These are phyloP conservation scores for Lentinula boryana DNA, from an alignment of 768 basidiomycete genomes.

Conservation along the genomic window DNA sequence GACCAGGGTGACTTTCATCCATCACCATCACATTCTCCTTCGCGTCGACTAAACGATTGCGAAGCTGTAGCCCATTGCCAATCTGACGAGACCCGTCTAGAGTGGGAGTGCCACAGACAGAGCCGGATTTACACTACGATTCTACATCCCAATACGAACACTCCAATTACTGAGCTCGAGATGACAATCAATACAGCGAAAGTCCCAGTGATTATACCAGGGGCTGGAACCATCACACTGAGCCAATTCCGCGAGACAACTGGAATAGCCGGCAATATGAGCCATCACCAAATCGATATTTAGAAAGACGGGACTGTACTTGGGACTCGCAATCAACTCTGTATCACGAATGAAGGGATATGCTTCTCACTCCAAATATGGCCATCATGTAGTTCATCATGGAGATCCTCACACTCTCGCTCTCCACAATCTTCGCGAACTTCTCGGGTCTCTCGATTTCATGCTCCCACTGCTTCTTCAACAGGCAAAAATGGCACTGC, in stretches of 20 bases:
- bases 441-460: not conserved
- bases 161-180: not conserved
- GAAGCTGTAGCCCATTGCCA: not conserved
- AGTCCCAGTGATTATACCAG: not conserved
- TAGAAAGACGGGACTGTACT: not conserved
- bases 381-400: not conserved
- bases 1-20: slow-evolving; percentile 34
- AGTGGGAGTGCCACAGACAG: not conserved
- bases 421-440: not conserved
- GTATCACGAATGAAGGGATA: not conserved
- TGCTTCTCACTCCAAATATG: not conserved
- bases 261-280: not conserved
- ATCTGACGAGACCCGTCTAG: not conserved
- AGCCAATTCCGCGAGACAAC: not conserved
- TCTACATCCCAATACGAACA: not conserved
- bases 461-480: not conserved
- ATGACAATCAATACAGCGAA: not conserved
- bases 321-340: not conserved
- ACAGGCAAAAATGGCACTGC: not conserved
- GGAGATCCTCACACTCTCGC: not conserved
- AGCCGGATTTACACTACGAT: not conserved
- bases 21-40: not conserved
- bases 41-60: not conserved
- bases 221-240: not conserved
- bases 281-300: not conserved